Evolutionary conservation across 2,329 filamentous ascomycete genomes (phyloP).

Genomic region (Cladorrhinum sp.): DNA sequence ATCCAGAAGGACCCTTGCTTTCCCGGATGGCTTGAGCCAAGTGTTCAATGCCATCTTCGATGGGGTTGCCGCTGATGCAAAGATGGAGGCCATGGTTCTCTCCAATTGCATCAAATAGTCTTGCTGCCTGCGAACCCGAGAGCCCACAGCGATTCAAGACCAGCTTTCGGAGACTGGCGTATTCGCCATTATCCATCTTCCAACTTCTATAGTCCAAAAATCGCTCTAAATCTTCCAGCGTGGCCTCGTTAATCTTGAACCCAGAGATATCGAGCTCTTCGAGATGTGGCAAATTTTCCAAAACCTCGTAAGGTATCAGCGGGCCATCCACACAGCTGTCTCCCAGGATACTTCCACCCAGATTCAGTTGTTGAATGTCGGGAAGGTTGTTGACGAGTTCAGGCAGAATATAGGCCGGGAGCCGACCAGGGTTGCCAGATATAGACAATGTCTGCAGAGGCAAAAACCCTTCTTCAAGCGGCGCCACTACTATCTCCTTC

Average conservation of each 20-base stretch:
- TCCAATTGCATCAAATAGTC: slow-evolving; percentile 50
- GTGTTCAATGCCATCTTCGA: slow-evolving; percentile 51
- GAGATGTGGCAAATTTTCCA: slow-evolving; percentile 44
- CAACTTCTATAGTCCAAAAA: slow-evolving; percentile 37
- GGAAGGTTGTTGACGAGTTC: slow-evolving; percentile 43
- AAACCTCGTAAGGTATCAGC: slow-evolving; percentile 44
- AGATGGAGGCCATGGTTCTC: slow-evolving; percentile 46
- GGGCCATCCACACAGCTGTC: slow-evolving; percentile 43
- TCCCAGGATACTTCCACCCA: slow-evolving; percentile 50
- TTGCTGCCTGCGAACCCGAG: slow-evolving; percentile 47
- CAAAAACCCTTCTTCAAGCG: slow-evolving; percentile 42
- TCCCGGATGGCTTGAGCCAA: slow-evolving; percentile 47
- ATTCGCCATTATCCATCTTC: slow-evolving; percentile 11
- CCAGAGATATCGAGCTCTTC: slow-evolving; percentile 54
- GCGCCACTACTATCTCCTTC: slow-evolving; percentile 45
- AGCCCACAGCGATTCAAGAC: slow-evolving; percentile 52
- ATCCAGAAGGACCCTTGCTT: slow-evolving; percentile 47
- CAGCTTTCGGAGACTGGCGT: slow-evolving; percentile 44
- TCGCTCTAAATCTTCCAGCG: slow-evolving; percentile 44
- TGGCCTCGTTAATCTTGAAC: slow-evolving; percentile 52
- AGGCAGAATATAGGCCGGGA: slow-evolving; percentile 47
- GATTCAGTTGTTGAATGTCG: slow-evolving; percentile 47
- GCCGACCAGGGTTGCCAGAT: slow-evolving; percentile 51
- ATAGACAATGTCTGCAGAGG: slow-evolving; percentile 49
- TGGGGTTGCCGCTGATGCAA: slow-evolving; percentile 49